Base-by-base conservation (phyloP, 441 rosid species). In the Metrosideros polymorpha region DNA sequence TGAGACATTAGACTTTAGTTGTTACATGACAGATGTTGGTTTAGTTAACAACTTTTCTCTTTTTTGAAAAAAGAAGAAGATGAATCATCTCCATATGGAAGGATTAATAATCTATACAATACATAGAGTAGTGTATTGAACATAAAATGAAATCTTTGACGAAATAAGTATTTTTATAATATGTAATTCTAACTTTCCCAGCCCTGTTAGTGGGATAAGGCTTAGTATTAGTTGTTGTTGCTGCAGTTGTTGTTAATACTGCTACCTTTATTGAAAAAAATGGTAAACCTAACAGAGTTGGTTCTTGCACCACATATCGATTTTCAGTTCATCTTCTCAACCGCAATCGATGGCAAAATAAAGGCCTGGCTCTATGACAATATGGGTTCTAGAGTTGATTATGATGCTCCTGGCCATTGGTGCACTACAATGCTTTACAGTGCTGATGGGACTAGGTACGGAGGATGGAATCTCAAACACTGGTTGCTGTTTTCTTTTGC, bases 311-410 rank as follows among this genome's bases (percentile, higher is more conserved):
- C 83, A 45, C 84, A 84, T 88, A 66, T 75, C 87, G 63, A 82
- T 87, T 87, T 91, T 89, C 93, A 97, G 98, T 97, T 94, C 91
- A 93, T 97, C 88, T 95, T 95, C 89, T 95, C 98, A 82, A 95
- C 98, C 75, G 95, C 96, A 87, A 86, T 90, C 25, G 96, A 97
- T 92, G 99, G 99, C 87, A 97, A 95, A 89, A 95, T 97, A 89
- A 97, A 97, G 92, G 98, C 96, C 51, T 97, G 99, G 98, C 92
- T 95, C 29, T 97, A 95, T 92, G 98, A 97, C 90, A 93, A 94
- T 90, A 1, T 91, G 92, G 98, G 98, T 82, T 92, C 98, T 75
- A 94, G 98, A 91, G 98, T 95, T 87, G 96, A 95, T 87, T 95
- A 93, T 88, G 94, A 94, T 92, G 98, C 98, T 83, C 98, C 97